Evolutionary conservation across 169 alveolate species (phyloP).

Genomic region (Plasmodium sp.): DNA sequence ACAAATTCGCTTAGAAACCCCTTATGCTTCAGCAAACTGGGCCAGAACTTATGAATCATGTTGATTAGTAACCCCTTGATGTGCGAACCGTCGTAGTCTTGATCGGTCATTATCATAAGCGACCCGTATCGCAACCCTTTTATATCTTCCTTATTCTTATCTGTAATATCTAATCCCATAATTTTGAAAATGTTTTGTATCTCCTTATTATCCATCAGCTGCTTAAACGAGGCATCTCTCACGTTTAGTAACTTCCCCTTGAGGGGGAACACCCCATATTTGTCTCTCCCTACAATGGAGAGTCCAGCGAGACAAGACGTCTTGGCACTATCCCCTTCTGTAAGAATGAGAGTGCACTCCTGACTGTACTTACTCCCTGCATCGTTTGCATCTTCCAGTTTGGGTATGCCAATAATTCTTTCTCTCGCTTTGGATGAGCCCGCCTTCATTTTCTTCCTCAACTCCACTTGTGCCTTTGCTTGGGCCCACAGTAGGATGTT

Average conservation of each 20-base stretch:
- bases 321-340: constrained; percentile 99
- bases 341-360: constrained; percentile 97
- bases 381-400: constrained; percentile 99
- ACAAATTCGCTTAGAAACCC: constrained; percentile 98
- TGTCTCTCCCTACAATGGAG: constrained; percentile 98
- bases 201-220: constrained; percentile 96
- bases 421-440: constrained; percentile 85
- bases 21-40: constrained; percentile 93
- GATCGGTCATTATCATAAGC: constrained; percentile 99
- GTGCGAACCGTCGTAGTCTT: constrained; percentile 99
- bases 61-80: constrained; percentile 99
- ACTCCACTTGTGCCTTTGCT: constrained; percentile 95
- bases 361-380: constrained; percentile 97
- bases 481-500: constrained; percentile 93
- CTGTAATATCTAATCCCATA: constrained; percentile 94
- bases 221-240: constrained; percentile 97
- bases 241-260: constrained; percentile 99
- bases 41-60: constrained; percentile 99
- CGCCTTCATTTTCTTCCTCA: constrained; percentile 89
- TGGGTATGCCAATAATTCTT: constrained; percentile 94
- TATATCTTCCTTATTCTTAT: constrained; percentile 90
- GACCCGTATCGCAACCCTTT: constrained; percentile 97
- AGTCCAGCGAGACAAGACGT: constrained; percentile 99
- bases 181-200: constrained; percentile 96
- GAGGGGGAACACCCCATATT: constrained; percentile 99